Base-by-base conservation (phyloP, 371 early-diverging fungal genomes). In the Apophysomyces variabilis region DNA sequence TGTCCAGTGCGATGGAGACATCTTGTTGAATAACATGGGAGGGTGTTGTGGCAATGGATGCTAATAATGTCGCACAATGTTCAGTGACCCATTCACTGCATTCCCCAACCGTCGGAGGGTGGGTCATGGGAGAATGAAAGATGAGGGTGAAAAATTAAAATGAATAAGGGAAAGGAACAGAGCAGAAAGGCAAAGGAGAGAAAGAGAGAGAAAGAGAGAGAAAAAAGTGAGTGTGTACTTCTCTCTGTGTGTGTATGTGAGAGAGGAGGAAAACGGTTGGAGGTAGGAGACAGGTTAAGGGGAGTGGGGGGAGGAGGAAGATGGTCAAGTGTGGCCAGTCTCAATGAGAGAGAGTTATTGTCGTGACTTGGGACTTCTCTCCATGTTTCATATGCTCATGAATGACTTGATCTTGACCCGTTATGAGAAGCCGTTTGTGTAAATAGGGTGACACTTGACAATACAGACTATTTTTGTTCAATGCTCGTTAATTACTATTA, bases 71-170 rank as follows among this genome's bases (percentile, higher is more conserved):
- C 8, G 54, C 21, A 45, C 69, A 69, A 58, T 65, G 69, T 56
- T 69, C 67, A 14, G 50, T 50, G 12, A 71, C 58, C 71, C 67
- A 67, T 32, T 66, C 71, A 57, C 66, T 58, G 47, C 71, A 71
- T 65, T 71, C 71, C 21, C 54, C 50, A 21, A 67, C 61, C 13
- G 71, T 71, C 12, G 71, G 71, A 4, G 71, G 60, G 64, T 58
- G 67, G 38, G 56, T 58, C 21, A 50, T 50, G 21, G 21, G 21
- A 26, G 7, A n/a, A 50, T 11, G 21, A 50, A 21, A 45, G 46
- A 18, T 45, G 46, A 18, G 46, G 46, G 6, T 13, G 46, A 18
- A 21, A 7, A 50, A 50, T 9, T 16, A 26, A 9, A 50, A 50
- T 18, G 21, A 8, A 50, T 4, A 50, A 50, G 54, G 47, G 7